These are phyloP conservation scores for Chrysosporium keratinophilum DNA, from an alignment of 2,329 filamentous ascomycete genomes.

Conservation along the genomic window DNA sequence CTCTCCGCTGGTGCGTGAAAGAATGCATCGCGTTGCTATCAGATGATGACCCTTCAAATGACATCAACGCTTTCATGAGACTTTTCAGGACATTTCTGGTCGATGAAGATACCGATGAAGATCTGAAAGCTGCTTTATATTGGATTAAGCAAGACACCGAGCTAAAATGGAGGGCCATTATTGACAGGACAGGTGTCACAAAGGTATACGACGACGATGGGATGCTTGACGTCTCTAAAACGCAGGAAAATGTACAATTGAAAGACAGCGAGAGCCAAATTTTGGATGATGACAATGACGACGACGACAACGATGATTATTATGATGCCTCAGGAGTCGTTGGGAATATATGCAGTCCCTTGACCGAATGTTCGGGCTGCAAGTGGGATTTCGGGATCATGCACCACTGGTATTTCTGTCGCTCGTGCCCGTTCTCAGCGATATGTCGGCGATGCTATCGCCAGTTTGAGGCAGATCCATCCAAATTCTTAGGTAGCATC, in stretches of 20 bases:
- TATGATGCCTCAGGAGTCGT: too few relatives aligned
- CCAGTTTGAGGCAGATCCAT: not conserved
- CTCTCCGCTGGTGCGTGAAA: slow-evolving; percentile 1
- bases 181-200: too few relatives aligned
- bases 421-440: not conserved
- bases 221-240: too few relatives aligned
- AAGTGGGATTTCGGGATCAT: not conserved
- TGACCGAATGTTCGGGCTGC: not conserved
- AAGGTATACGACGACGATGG: too few relatives aligned
- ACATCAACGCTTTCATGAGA: not conserved
- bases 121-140: too few relatives aligned
- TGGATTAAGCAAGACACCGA: too few relatives aligned
- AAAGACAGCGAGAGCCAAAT: too few relatives aligned
- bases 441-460: not conserved
- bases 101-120: not conserved
- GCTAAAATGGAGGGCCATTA: too few relatives aligned
- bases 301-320: too few relatives aligned
- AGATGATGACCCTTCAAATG: not conserved
- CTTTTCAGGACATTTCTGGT: not conserved
- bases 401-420: not conserved
- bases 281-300: too few relatives aligned
- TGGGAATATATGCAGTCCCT: too few relatives aligned
- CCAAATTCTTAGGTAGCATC: not conserved
- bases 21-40: not conserved
- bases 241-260: too few relatives aligned